A percentile compares a stretch with the other conserved stretches of the same genome.
phyloP scores from a whole-genome alignment of 1,139 yeast species.

The Sugiyamaella neomexicana region DNA sequence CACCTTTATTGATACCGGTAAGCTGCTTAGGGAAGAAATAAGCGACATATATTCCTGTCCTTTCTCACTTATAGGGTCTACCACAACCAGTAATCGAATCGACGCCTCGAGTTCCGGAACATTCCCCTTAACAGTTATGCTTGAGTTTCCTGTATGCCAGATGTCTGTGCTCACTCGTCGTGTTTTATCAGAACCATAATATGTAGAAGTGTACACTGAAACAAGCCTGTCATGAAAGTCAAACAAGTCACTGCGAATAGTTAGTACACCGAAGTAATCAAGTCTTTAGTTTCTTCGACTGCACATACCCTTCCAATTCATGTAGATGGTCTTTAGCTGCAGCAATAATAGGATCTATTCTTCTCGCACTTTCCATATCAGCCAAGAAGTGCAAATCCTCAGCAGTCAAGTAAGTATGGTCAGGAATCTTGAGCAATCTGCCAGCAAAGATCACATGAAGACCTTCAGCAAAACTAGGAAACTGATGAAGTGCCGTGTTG shows the following conservation, averaged over 20 bases:
- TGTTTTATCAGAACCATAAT: slow-evolving; percentile 10
- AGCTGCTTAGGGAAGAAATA: slow-evolving; percentile 46
- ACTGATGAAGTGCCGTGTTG: neutral
- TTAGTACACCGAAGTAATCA: neutral
- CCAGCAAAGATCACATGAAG: slow-evolving; percentile 24
- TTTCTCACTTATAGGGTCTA: slow-evolving; percentile 71
- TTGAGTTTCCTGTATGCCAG: slow-evolving; percentile 26
- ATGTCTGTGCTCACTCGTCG: slow-evolving; percentile 24
- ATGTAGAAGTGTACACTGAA: slow-evolving; percentile 28
- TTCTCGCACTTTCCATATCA: slow-evolving; percentile 31
- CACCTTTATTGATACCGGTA: slow-evolving; percentile 50
- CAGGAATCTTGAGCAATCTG: slow-evolving; percentile 19
- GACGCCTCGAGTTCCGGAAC: slow-evolving; percentile 24
- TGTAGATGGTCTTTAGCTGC: neutral
- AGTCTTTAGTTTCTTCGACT: neutral
- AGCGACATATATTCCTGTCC: slow-evolving; percentile 64
- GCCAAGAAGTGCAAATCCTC: slow-evolving; percentile 29
- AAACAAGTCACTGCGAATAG: slow-evolving; percentile 17
- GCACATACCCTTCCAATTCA: slow-evolving; percentile 13
- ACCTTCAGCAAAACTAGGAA: neutral
- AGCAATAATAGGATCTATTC: slow-evolving; percentile 30
- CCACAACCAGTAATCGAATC: slow-evolving; percentile 54
- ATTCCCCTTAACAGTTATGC: slow-evolving; percentile 32
- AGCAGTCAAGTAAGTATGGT: slow-evolving; percentile 4
- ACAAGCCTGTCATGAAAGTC: slow-evolving; percentile 32